A percentile compares a stretch with the other conserved stretches of the same genome.
Conservation (phyloP, 768 basidiomycete genomes). For the Rhizopogon vesiculosus region DNA sequence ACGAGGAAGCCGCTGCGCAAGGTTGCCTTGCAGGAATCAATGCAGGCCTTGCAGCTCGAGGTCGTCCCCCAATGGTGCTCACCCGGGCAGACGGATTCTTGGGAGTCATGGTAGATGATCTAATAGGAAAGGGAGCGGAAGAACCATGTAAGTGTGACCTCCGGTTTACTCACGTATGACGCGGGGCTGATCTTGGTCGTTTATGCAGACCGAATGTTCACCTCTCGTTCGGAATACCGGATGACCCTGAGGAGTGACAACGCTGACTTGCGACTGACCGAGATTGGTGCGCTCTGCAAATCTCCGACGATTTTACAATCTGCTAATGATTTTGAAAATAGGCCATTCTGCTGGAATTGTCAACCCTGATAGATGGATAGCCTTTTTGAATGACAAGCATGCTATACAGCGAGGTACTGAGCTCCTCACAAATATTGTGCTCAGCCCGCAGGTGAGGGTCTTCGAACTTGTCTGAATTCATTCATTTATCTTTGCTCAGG, state of each 20-base stretch:
- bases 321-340: slow-evolving; percentile 10
- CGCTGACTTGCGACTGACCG: slow-evolving; percentile 78
- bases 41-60: slow-evolving; percentile 66
- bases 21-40: slow-evolving; percentile 87
- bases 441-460: slow-evolving; percentile 40
- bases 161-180: background rate
- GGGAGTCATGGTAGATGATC: slow-evolving; percentile 91
- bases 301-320: background rate
- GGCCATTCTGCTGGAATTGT: slow-evolving; percentile 39
- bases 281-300: slow-evolving; percentile 45
- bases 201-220: slow-evolving; percentile 84
- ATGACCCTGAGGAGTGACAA: slow-evolving; percentile 88
- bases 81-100: slow-evolving; percentile 84
- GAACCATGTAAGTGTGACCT: slow-evolving; percentile 68
- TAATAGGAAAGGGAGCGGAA: slow-evolving; percentile 83
- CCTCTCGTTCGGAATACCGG: slow-evolving; percentile 85
- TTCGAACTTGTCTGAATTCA: background rate
- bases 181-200: background rate
- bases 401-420: slow-evolving; percentile 31
- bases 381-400: slow-evolving; percentile 27
- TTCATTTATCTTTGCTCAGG: slow-evolving; percentile 16
- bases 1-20: slow-evolving; percentile 92
- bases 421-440: slow-evolving; percentile 25
- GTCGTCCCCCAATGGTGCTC: slow-evolving; percentile 53
- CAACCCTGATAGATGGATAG: slow-evolving; percentile 38